Percentiles rank a stretch among this genome's conserved stretches.
These are phyloP conservation scores for Beta vulgaris DNA, from an alignment of 148 eudicot species.

Conservation along the genomic window DNA sequence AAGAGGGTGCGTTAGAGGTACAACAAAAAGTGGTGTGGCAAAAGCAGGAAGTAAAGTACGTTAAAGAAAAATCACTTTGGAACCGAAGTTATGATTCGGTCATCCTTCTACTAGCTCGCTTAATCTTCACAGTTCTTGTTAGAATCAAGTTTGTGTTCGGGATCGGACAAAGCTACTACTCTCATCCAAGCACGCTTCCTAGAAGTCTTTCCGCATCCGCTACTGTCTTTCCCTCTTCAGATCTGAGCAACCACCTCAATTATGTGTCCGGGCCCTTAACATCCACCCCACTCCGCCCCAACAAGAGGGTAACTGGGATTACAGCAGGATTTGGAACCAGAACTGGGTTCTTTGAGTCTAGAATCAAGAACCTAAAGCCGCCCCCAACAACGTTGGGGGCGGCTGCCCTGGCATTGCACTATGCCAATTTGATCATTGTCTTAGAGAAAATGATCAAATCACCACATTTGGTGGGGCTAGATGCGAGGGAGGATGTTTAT, in stretches of 20 bases:
- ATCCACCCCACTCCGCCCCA: neutral
- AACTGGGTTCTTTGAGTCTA: slow-evolving; percentile 49
- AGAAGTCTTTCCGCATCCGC: slow-evolving; percentile 79
- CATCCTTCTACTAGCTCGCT: slow-evolving; percentile 43
- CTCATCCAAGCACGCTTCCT: slow-evolving; percentile 39
- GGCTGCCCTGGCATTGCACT: slow-evolving; percentile 72
- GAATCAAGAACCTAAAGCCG: slow-evolving; percentile 50
- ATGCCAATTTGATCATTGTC: slow-evolving; percentile 78
- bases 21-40: slow-evolving; percentile 69
- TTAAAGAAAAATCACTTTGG: slow-evolving; percentile 72
- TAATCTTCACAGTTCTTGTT: slow-evolving; percentile 58
- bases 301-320: neutral
- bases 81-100: slow-evolving; percentile 55
- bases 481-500: slow-evolving; percentile 85
- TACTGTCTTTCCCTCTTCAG: slow-evolving; percentile 51
- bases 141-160: slow-evolving; percentile 79
- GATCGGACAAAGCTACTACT: slow-evolving; percentile 35
- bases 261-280: slow-evolving; percentile 25
- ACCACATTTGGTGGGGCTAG: slow-evolving; percentile 79
- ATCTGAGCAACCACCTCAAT: slow-evolving; percentile 11
- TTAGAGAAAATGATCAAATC: slow-evolving; percentile 80
- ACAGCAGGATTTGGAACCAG: neutral
- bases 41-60: slow-evolving; percentile 57
- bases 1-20: slow-evolving; percentile 39
- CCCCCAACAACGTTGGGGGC: slow-evolving; percentile 62